phyloP scores from a whole-genome alignment of 495 filamentous ascomycete species.

The Podospora pseudocomata region DNA sequence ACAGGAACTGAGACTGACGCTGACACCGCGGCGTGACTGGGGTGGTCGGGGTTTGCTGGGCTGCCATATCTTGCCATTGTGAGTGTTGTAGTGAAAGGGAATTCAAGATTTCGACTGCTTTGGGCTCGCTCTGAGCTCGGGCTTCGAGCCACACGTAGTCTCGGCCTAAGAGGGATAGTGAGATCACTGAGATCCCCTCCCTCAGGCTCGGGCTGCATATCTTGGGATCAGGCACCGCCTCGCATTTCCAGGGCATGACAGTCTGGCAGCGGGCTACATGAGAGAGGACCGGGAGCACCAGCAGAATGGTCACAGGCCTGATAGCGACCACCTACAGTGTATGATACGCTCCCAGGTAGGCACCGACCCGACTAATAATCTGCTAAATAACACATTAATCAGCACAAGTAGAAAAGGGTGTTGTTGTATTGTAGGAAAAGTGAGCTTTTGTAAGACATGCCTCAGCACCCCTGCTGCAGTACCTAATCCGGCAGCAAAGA shows the following conservation, averaged over 20 bases:
- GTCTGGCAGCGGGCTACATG: neutral
- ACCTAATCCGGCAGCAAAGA: neutral
- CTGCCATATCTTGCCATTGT: constrained; percentile 80
- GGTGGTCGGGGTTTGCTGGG: constrained; percentile 84
- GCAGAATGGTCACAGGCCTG: neutral
- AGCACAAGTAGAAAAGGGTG: neutral
- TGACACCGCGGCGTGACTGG: constrained; percentile 77
- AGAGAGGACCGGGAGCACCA: neutral
- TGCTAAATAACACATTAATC: neutral
- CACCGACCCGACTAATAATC: neutral
- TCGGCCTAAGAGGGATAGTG: neutral
- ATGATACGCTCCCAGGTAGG: neutral
- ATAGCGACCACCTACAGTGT: neutral
- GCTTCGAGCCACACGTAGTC: neutral
- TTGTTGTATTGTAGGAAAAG: neutral
- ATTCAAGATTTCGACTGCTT: neutral
- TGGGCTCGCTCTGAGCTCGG: constrained; percentile 7
- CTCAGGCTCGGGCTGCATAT: neutral
- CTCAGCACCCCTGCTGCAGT: neutral
- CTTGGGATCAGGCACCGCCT: constrained; percentile 1
- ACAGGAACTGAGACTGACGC: constrained; percentile 61
- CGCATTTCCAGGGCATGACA: neutral
- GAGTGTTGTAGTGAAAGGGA: neutral
- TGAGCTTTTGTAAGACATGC: neutral
- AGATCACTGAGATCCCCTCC: neutral